phyloP scores from a whole-genome alignment of 1,139 yeast genomes.

The Debaryomyces singareniensis region DNA sequence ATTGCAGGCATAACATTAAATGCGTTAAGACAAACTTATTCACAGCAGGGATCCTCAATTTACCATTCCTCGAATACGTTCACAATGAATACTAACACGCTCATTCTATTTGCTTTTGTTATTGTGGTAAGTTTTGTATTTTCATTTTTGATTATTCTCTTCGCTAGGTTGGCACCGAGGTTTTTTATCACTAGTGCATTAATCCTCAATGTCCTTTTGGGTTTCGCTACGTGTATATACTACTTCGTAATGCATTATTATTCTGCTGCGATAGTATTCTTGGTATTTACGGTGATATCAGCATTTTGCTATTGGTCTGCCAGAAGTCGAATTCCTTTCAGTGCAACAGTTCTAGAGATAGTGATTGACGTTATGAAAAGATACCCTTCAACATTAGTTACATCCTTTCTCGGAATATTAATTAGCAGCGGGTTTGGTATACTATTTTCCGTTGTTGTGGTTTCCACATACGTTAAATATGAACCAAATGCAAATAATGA shows the following conservation, averaged over 20 bases:
- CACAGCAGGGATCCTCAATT: constrained; percentile 60
- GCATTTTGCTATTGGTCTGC: constrained; percentile 73
- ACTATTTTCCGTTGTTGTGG: constrained; percentile 60
- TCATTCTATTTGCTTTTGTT: constrained; percentile 63
- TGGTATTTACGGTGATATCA: constrained; percentile 55
- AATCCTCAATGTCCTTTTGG: constrained; percentile 58
- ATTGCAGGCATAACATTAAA: constrained; percentile 64
- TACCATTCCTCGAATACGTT: constrained; percentile 49
- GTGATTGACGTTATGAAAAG: constrained; percentile 70
- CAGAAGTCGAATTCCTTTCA: constrained; percentile 62
- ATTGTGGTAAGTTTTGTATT: constrained; percentile 56
- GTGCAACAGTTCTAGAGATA: constrained; percentile 67
- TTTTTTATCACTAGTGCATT: constrained; percentile 67
- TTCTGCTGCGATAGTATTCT: constrained; percentile 73
- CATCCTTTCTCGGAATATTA: constrained; percentile 61
- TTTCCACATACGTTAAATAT: constrained; percentile 71
- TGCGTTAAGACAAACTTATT: constrained; percentile 52
- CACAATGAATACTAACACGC: constrained; percentile 67
- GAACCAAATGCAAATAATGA: constrained; percentile 34
- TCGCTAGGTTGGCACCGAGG: constrained; percentile 61
- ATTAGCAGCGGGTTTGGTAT: constrained; percentile 60
- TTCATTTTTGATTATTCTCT: constrained; percentile 47
- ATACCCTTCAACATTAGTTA: constrained; percentile 62
- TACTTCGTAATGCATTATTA: constrained; percentile 60
- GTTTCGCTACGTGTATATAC: constrained; percentile 70